Base-by-base conservation (phyloP, 257 asterid genomes). In the Solanum sitiens region DNA sequence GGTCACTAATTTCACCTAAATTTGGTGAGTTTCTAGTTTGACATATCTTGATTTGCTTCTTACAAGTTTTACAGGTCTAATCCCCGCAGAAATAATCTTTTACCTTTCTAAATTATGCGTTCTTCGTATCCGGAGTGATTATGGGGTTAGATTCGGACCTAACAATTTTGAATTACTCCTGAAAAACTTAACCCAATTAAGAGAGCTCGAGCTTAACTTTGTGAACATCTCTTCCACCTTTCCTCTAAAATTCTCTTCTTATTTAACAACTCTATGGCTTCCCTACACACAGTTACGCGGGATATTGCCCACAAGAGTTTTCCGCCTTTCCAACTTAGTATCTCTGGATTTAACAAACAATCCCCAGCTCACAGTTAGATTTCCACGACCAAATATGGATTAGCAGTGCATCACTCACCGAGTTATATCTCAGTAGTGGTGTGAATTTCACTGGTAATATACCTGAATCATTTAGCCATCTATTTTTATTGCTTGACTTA, bases 231-330 rank as follows among this genome's bases (percentile, higher is more conserved):
- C 86, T 20, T 90, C 92, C 32, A 20, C 6, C 27, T 13, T 90
- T 59, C 92, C 90, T 10, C 15, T 18, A 4, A 89, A 90, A 50
- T 72, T 89, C 10, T 87, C 91, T 45, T 50, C 86, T 71, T 85
- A 89, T 11, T 25, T 89, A 37, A 59, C 73, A 63, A 32, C 25
- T 53, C 27, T 90, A 8, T 9, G 6, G 0, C 91, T 90, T 61
- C 12, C 15, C 3, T 0, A 14, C 27, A 80, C 90, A 80, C 90
- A 4, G 56, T 45, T 45, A 45, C 2, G 18, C 2, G 6, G 18
- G 56, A 45, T 45, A 13, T 13, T 13, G 18, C 56, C 56, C 56
- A 40, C 1, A 45, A 12, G 53, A 13, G 6, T 45, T 45, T 45
- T 45, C 53, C 6, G 14, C 53, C 53, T 45, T 47, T 47, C 6